These are phyloP conservation scores for Gentiana macrophylla DNA, from an alignment of 257 asterid genomes.

Conservation along the genomic window DNA sequence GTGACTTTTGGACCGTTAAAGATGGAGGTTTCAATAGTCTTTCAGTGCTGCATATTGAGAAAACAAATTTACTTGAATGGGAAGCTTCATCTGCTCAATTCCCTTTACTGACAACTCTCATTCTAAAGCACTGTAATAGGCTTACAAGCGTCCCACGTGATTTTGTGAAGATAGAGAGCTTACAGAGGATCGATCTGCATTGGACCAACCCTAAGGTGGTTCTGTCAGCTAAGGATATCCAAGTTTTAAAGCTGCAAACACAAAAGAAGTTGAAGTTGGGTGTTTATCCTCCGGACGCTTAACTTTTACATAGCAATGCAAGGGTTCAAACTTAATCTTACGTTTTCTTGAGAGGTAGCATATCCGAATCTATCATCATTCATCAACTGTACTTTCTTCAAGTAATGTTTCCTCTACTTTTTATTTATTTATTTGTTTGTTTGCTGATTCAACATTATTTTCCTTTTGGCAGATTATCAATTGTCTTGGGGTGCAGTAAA, in stretches of 20 bases:
- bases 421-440: no score
- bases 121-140: neutral
- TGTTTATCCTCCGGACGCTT: conserved; percentile 14
- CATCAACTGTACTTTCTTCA: no score
- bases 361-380: no score
- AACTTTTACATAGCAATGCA: neutral
- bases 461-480: no score
- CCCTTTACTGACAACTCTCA: neutral
- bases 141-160: neutral
- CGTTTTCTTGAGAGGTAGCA: no score
- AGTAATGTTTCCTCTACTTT: no score
- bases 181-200: neutral
- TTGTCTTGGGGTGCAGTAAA: no score
- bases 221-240: neutral
- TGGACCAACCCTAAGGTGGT: neutral
- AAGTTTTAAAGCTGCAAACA: neutral
- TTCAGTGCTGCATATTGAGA: neutral
- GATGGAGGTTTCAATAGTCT: neutral
- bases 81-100: neutral
- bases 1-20: neutral
- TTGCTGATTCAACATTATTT: no score
- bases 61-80: neutral
- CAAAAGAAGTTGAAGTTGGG: conserved; percentile 2
- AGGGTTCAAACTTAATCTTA: no score
- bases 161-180: neutral